Percentiles rank a stretch among this genome's conserved stretches.
Conservation (phyloP, 2,329 filamentous ascomycete species). For the Fusarium pseudonygamai region DNA sequence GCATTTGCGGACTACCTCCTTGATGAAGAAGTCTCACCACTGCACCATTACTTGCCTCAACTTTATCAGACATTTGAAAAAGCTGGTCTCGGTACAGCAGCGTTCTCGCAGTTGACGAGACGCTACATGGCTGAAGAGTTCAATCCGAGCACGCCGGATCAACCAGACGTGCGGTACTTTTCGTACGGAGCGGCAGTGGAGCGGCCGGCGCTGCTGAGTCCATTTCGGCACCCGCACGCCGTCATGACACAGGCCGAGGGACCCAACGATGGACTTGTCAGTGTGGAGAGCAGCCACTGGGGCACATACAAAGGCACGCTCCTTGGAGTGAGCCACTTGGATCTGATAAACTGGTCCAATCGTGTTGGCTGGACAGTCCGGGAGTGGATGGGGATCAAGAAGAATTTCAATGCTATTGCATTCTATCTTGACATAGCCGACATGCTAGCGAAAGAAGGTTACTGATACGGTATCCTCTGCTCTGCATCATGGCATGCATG, state of each 20-base stretch:
- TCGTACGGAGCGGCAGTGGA: slow-evolving; percentile 67
- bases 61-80: slow-evolving; percentile 61
- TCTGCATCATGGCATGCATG: not conserved
- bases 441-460: slow-evolving; percentile 75
- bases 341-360: slow-evolving; percentile 76
- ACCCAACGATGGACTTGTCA: slow-evolving; percentile 74
- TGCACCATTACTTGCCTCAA: slow-evolving; percentile 61
- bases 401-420: slow-evolving; percentile 72
- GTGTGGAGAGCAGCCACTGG: slow-evolving; percentile 69
- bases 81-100: slow-evolving; percentile 65
- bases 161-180: slow-evolving; percentile 65
- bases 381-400: slow-evolving; percentile 60
- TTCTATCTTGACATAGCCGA: slow-evolving; percentile 74
- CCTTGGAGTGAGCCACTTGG: slow-evolving; percentile 69
- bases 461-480: slow-evolving; percentile 41
- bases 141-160: slow-evolving; percentile 66
- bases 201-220: slow-evolving; percentile 68
- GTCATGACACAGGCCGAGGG: slow-evolving; percentile 64
- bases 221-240: slow-evolving; percentile 63
- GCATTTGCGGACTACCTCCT: slow-evolving; percentile 65
- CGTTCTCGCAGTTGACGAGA: slow-evolving; percentile 69
- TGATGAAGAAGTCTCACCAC: slow-evolving; percentile 50
- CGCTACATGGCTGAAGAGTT: slow-evolving; percentile 67
- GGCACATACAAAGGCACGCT: slow-evolving; percentile 72
- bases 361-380: slow-evolving; percentile 64